These are phyloP conservation scores for Arxiozyma heterogenica DNA, from an alignment of 1,139 yeast genomes.

Conservation along the genomic window DNA sequence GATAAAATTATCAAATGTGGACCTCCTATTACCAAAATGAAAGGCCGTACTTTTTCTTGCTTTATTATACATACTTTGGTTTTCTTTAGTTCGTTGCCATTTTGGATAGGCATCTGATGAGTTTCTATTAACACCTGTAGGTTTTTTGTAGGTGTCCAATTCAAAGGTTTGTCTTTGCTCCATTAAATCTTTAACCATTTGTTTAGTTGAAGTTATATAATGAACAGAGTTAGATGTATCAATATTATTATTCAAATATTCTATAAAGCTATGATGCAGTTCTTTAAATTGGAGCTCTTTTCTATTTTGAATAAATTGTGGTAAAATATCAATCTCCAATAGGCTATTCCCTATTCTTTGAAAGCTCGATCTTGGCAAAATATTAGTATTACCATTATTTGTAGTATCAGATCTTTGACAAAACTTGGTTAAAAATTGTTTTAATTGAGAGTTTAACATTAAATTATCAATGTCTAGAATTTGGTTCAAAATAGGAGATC, in stretches of 20 bases:
- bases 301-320: constrained; percentile 52
- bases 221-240: constrained; percentile 7
- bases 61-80: constrained; percentile 30
- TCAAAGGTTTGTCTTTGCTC: constrained; percentile 43
- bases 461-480: constrained; percentile 22
- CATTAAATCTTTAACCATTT: constrained; percentile 53
- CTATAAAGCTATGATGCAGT: constrained; percentile 44
- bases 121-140: constrained; percentile 11
- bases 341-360: constrained; percentile 52
- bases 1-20: constrained; percentile 11
- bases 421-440: constrained; percentile 21
- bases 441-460: constrained; percentile 23
- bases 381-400: constrained; percentile 4
- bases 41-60: constrained; percentile 19
- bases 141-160: constrained; percentile 26
- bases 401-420: constrained; percentile 3
- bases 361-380: constrained; percentile 23
- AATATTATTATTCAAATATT: constrained; percentile 19
- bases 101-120: constrained; percentile 9
- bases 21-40: constrained; percentile 5
- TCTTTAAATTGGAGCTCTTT: constrained; percentile 37
- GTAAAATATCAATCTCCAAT: constrained; percentile 60
- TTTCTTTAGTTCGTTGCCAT: constrained; percentile 39
- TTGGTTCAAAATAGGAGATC: constrained; percentile 32
- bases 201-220: constrained; percentile 49